Evolutionary conservation across 75 land plant species (phyloP).

Genomic region (Cunninghamia lanceolata): DNA sequence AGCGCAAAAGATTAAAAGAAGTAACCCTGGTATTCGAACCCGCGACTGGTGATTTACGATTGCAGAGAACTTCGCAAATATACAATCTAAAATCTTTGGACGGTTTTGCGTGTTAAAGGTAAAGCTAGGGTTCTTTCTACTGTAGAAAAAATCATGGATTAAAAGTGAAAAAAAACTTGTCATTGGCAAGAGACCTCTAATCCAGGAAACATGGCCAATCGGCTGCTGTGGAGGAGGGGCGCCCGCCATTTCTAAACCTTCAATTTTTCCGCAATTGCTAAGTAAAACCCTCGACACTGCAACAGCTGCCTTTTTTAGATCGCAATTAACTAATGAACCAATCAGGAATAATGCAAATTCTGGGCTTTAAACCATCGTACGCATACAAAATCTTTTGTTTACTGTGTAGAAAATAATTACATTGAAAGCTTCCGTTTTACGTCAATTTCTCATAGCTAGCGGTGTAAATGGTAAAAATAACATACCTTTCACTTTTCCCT

Average conservation of each 20-base stretch:
- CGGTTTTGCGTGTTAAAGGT: neutral
- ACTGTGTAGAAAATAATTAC: no score
- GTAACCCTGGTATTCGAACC: neutral
- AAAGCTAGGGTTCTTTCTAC: neutral
- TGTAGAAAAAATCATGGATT: neutral
- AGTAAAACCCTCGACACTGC: neutral
- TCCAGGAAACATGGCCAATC: neutral
- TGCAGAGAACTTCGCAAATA: neutral
- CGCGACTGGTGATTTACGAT: neutral
- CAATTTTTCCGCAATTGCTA: neutral
- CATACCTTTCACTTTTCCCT: no score
- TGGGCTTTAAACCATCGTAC: no score
- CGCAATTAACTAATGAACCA: neutral
- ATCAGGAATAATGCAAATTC: no score
- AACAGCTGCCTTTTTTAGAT: neutral
- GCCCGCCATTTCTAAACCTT: constrained; percentile 6
- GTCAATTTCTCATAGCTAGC: no score
- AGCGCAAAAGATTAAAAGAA: neutral
- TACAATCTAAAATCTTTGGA: neutral
- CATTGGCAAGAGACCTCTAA: constrained; percentile 5
- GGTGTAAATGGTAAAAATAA: no score
- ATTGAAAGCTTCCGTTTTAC: no score
- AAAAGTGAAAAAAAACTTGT: neutral
- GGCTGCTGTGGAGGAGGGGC: neutral
- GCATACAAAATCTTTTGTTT: no score